These are phyloP conservation scores for Colletotrichum eleusines DNA, from an alignment of 2,329 filamentous ascomycete genomes.

Conservation along the genomic window DNA sequence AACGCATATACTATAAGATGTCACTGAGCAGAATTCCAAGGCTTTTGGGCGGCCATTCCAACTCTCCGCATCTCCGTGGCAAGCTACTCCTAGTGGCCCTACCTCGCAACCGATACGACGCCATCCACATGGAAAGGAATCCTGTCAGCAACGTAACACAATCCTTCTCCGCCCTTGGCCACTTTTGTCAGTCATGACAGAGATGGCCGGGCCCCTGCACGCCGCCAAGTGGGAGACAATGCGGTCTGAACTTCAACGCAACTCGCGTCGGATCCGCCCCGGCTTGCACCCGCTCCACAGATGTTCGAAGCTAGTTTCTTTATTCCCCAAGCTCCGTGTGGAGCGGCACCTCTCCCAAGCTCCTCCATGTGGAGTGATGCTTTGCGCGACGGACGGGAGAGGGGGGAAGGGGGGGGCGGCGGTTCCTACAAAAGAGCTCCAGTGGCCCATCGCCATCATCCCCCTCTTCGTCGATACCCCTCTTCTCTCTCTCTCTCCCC, in stretches of 20 bases:
- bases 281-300: background rate
- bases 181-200: conserved; percentile 20
- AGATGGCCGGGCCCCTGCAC: background rate
- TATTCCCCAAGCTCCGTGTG: background rate
- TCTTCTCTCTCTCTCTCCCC: background rate
- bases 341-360: conserved; percentile 26
- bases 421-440: conserved; percentile 15
- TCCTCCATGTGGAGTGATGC: conserved; percentile 30
- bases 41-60: background rate
- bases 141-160: background rate
- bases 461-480: background rate
- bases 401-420: conserved; percentile 2
- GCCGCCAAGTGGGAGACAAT: conserved; percentile 1
- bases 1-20: background rate
- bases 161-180: background rate
- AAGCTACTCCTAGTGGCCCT: background rate
- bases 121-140: background rate
- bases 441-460: background rate
- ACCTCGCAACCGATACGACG: background rate
- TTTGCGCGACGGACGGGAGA: conserved; percentile 9
- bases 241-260: background rate
- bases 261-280: conserved; percentile 4
- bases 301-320: background rate
- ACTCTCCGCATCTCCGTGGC: background rate
- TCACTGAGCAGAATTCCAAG: background rate